phyloP scores from a whole-genome alignment of 2,329 filamentous ascomycete species.

The Parascedosporium putredinis region DNA sequence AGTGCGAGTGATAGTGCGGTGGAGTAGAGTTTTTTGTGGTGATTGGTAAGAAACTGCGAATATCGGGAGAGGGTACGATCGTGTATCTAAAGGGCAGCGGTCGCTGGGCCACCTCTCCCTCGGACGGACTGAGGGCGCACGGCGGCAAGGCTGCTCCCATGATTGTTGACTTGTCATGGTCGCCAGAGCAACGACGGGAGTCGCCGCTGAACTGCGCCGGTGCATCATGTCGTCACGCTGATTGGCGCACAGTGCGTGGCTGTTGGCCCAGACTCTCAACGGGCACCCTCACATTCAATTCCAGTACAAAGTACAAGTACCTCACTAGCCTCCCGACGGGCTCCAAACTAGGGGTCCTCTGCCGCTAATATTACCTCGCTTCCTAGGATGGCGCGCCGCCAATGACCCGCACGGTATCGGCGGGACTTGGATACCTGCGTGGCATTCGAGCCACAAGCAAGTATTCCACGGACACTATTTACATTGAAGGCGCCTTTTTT shows the following conservation, averaged over 20 bases:
- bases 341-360: not conserved
- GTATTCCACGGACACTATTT: too few species aligned
- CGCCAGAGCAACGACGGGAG: not conserved
- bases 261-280: not conserved
- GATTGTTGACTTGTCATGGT: not conserved
- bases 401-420: too few species aligned
- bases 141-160: not conserved
- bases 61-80: constrained; percentile 1
- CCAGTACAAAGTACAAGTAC: too few species aligned
- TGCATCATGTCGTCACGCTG: not conserved
- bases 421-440: too few species aligned
- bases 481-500: too few species aligned
- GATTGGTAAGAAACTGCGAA: not conserved
- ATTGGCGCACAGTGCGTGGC: not conserved
- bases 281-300: too few species aligned
- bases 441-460: too few species aligned
- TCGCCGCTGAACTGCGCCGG: not conserved
- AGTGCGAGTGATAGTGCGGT: not conserved
- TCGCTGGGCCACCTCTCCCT: too few species aligned
- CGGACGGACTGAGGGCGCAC: not conserved
- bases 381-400: too few species aligned
- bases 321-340: too few species aligned
- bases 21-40: not conserved
- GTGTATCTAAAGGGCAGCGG: constrained; percentile 1
- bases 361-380: too few species aligned